phyloP scores from a whole-genome alignment of 1,284 basidiomycete species.

The Microbotryum saponariae region DNA sequence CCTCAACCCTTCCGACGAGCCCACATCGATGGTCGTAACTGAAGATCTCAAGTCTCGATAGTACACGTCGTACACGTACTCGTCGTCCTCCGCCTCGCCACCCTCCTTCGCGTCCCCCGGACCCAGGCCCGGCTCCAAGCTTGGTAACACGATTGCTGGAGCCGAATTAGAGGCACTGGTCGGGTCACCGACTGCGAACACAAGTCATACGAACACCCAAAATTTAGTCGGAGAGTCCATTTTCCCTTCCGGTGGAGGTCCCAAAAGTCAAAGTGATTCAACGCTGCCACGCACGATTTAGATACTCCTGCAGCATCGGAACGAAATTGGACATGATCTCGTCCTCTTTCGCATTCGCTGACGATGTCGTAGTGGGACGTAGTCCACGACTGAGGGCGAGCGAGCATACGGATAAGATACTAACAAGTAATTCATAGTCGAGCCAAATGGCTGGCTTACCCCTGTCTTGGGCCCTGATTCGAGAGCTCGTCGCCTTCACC shows the following conservation, averaged over 20 bases:
- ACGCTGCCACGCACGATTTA: slow-evolving; percentile 23
- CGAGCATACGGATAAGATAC: background rate
- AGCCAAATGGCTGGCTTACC: no score
- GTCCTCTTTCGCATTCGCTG: background rate
- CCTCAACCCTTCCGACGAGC: slow-evolving; percentile 20
- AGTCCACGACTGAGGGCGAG: background rate
- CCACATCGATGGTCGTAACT: slow-evolving; percentile 8
- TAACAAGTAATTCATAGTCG: background rate
- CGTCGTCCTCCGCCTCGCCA: slow-evolving; percentile 13
- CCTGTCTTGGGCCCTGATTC: no score
- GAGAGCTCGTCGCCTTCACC: background rate
- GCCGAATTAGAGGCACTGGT: background rate
- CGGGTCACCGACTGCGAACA: slow-evolving; percentile 10
- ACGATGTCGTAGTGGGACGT: no score
- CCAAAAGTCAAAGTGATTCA: no score
- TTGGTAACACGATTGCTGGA: background rate
- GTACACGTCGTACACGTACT: slow-evolving; percentile 35
- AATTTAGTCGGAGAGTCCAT: background rate
- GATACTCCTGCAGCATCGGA: slow-evolving; percentile 35
- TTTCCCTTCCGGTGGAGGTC: no score
- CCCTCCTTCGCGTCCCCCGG: slow-evolving; percentile 3
- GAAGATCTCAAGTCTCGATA: slow-evolving; percentile 23
- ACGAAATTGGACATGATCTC: slow-evolving; percentile 34
- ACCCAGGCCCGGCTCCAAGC: background rate
- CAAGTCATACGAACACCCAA: no score